Conservation (phyloP, 2,329 filamentous ascomycete species). For the Ophiocordyceps camponoti-floridani region DNA sequence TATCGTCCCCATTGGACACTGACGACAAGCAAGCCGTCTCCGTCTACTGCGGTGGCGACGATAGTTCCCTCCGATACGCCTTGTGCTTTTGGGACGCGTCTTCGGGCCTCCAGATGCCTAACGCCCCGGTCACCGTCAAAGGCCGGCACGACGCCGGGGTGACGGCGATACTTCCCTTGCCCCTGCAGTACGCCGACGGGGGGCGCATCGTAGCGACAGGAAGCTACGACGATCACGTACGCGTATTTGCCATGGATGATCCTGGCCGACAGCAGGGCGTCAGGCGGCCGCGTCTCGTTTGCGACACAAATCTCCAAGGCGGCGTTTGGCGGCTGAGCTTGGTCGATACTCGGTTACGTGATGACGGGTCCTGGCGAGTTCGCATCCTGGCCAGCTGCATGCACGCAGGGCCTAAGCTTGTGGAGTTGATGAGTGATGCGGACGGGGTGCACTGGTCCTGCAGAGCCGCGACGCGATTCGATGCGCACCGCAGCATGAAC, state of each 20-base stretch:
- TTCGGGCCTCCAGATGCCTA: conserved; percentile 4
- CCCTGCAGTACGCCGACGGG: conserved; percentile 19
- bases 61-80: conserved; percentile 39
- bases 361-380: conserved; percentile 11
- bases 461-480: conserved; percentile 50
- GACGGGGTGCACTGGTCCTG: conserved; percentile 36
- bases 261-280: conserved; percentile 20
- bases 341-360: conserved; percentile 17
- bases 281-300: conserved; percentile 32
- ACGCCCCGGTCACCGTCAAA: conserved; percentile 17
- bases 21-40: conserved; percentile 11
- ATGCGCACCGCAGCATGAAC: conserved; percentile 87
- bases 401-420: conserved; percentile 67
- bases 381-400: conserved; percentile 77
- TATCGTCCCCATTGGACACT: conserved; percentile 20
- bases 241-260: conserved; percentile 40
- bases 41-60: conserved; percentile 59
- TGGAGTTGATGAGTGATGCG: conserved; percentile 22
- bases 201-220: conserved; percentile 57
- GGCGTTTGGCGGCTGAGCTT: conserved; percentile 79
- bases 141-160: conserved; percentile 62
- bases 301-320: conserved; percentile 50
- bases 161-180: conserved; percentile 64
- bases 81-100: conserved; percentile 7
- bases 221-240: conserved; percentile 75